Evolutionary conservation across 2,329 filamentous ascomycete species (phyloP).

Genomic region (Verticillium zaregamsianum): DNA sequence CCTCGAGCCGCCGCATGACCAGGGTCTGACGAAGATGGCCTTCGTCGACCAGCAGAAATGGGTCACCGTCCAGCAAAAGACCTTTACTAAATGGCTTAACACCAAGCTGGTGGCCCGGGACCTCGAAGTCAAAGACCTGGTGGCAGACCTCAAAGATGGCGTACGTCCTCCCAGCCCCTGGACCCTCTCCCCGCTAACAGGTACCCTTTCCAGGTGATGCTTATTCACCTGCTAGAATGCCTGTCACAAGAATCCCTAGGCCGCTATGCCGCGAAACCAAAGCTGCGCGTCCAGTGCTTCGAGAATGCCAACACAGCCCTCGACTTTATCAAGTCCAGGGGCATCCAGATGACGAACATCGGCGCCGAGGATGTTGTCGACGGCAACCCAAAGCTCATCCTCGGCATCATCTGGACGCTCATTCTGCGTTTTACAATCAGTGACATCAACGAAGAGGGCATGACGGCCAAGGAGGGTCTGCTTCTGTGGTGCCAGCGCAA

Average conservation of each 20-base stretch:
- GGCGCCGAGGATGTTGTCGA: slow-evolving; percentile 98
- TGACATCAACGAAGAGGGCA: slow-evolving; percentile 96
- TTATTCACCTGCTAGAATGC: slow-evolving; percentile 96
- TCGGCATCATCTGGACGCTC: slow-evolving; percentile 96
- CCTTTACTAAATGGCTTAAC: slow-evolving; percentile 98
- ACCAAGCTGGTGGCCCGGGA: slow-evolving; percentile 81
- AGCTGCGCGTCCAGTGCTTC: slow-evolving; percentile 92
- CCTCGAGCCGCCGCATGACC: slow-evolving; percentile 44
- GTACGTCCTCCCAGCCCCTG: slow-evolving; percentile 49
- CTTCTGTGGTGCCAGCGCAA: slow-evolving; percentile 97
- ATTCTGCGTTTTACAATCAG: slow-evolving; percentile 98
- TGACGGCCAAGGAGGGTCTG: slow-evolving; percentile 95
- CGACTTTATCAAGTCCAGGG: slow-evolving; percentile 84
- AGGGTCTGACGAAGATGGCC: slow-evolving; percentile 55
- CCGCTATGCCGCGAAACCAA: slow-evolving; percentile 93
- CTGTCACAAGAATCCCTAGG: slow-evolving; percentile 92
- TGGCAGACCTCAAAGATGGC: slow-evolving; percentile 86
- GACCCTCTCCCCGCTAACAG: slow-evolving; percentile 10
- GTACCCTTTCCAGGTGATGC: slow-evolving; percentile 61
- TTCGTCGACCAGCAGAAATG: slow-evolving; percentile 62
- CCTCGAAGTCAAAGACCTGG: slow-evolving; percentile 80
- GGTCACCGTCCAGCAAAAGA: slow-evolving; percentile 92
- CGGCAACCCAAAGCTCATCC: slow-evolving; percentile 94
- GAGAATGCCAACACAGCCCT: slow-evolving; percentile 97
- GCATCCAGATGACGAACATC: slow-evolving; percentile 98